Base-by-base conservation (phyloP, 305 asterid species). In the Fraxinus angustifolia region DNA sequence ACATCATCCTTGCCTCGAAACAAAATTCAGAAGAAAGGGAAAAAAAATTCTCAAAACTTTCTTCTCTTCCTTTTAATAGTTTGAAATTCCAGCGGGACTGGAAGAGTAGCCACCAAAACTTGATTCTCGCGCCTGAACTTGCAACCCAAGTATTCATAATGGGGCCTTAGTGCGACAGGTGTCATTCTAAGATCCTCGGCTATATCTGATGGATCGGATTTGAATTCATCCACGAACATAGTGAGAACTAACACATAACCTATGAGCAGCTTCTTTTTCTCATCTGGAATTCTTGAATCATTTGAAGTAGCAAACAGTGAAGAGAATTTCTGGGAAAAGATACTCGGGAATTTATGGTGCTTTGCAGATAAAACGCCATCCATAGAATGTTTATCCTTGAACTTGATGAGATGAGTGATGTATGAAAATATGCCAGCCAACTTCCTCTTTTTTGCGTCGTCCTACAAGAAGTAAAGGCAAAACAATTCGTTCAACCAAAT, bases 191-290 rank as follows among this genome's bases (percentile, higher is more conserved):
- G 89, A 90, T 96, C 99, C 89, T 86, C 91, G 67, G 95, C 91
- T 79, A 96, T 91, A 79, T 96, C 98, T 0, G 90, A 40, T 1
- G 87, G 88, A 79, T 96, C 94, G 1, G 94, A 82, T 38, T 82
- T 83, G 84, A 96, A 96, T 72, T 91, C 85, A 67, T 94, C 98
- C 34, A 70, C 97, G 68, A 93, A 88, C 26, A 96, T 83, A 36
- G 98, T 86, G 76, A 96, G 98, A 82, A 96, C 98, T 82, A 96
- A 87, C 8, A 94, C 89, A 75, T 93, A 93, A 86, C 88, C 86
- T 65, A 93, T 86, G 33, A 96, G 98, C 80, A 94, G 89, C 14
- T 86, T 80, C 73, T 38, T 88, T 82, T 87, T 91, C 14, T 90
- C 94, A 7, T 81, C 86, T 0, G 93, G 87, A 73, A 92, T 78